phyloP scores from a whole-genome alignment of 169 alveolate genomes.

The Babesia caballi region DNA sequence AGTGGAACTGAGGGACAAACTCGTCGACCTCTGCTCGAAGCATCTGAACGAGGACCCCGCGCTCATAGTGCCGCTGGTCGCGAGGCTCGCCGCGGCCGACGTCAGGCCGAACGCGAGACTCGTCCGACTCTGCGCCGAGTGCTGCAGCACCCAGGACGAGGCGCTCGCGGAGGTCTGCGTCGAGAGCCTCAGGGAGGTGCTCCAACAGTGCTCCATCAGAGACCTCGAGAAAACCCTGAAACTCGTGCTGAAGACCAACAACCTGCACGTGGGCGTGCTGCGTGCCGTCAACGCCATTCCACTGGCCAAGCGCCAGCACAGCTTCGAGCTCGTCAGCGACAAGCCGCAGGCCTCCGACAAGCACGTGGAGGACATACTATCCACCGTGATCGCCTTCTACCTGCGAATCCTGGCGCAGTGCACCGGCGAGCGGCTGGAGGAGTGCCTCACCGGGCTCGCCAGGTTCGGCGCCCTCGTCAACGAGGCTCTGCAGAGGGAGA shows the following conservation, averaged over 20 bases:
- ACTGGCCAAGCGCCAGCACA: conserved; percentile 39
- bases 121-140: conserved; percentile 31
- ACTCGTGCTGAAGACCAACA: conserved; percentile 11
- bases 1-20: conserved; percentile 4
- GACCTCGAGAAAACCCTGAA: conserved; percentile 36
- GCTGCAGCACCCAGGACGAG: conserved; percentile 30
- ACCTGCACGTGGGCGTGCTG: conserved; percentile 15
- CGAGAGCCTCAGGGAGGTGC: conserved; percentile 15
- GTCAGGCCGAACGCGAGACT: conserved; percentile 16
- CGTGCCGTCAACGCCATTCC: conserved; percentile 32
- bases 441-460: conserved; percentile 42
- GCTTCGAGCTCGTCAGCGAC: conserved; percentile 19
- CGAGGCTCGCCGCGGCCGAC: conserved; percentile 51
- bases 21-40: conserved; percentile 7
- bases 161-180: conserved; percentile 26
- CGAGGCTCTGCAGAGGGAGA: conserved; percentile 44
- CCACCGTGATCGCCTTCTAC: conserved; percentile 24
- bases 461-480: conserved; percentile 32
- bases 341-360: conserved; percentile 1
- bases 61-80: conserved; percentile 33
- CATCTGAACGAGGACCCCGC: conserved; percentile 6
- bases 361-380: conserved; percentile 39
- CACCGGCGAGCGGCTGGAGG: conserved; percentile 18
- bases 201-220: conserved; percentile 22
- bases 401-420: conserved; percentile 36